Percentiles rank a stretch among this genome's conserved stretches.
phyloP scores from a whole-genome alignment of 2,329 filamentous ascomycete genomes.

The Cercospora beticola region DNA sequence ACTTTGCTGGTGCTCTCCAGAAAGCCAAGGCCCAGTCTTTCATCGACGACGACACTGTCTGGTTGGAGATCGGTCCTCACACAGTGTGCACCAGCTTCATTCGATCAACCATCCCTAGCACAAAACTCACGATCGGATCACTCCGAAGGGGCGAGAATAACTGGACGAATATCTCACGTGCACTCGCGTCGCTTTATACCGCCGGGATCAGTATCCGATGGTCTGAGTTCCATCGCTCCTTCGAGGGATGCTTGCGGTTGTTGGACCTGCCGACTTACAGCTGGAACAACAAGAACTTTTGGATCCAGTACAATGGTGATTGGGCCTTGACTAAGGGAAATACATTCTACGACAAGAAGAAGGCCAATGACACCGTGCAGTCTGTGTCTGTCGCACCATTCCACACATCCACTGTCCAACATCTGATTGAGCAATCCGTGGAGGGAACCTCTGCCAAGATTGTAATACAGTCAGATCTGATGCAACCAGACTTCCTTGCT shows the following conservation, averaged over 20 bases:
- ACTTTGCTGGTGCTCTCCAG: constrained; percentile 32
- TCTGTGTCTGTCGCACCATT: neutral
- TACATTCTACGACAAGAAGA: constrained; percentile 11
- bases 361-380: neutral
- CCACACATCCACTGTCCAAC: constrained; percentile 37
- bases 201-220: constrained; percentile 59
- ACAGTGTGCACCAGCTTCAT: constrained; percentile 37
- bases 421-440: neutral
- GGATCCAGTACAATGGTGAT: constrained; percentile 39
- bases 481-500: constrained; percentile 36
- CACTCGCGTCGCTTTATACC: constrained; percentile 52
- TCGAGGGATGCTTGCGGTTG: constrained; percentile 40
- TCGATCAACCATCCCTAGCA: constrained; percentile 11
- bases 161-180: constrained; percentile 54
- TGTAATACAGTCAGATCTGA: constrained; percentile 40
- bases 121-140: constrained; percentile 33
- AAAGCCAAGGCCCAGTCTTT: constrained; percentile 37
- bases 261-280: constrained; percentile 55
- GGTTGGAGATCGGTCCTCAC: constrained; percentile 51
- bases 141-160: constrained; percentile 14
- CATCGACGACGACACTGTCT: constrained; percentile 41
- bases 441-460: constrained; percentile 27
- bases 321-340: constrained; percentile 34
- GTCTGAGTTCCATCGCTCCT: constrained; percentile 56
- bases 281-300: constrained; percentile 41